Conservation (phyloP, 805 yeast genomes). For the Saccharomycopsis sp. region DNA sequence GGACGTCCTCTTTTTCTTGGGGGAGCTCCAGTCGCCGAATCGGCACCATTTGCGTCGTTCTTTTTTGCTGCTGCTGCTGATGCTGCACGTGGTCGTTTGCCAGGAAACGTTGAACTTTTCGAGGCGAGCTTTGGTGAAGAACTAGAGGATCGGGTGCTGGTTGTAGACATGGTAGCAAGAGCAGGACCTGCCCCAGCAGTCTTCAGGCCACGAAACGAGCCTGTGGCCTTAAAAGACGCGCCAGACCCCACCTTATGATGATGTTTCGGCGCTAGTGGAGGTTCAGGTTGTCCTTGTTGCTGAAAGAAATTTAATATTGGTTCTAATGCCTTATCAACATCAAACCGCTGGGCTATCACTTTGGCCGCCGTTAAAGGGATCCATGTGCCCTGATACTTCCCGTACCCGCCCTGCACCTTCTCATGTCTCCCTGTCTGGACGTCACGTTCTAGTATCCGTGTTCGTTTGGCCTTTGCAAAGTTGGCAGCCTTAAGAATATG, state of each 20-base stretch:
- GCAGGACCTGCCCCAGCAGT: slow-evolving; percentile 23
- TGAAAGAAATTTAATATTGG: slow-evolving; percentile 61
- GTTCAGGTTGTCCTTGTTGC: slow-evolving; percentile 43
- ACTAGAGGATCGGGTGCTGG: slow-evolving; percentile 9
- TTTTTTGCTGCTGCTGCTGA: slow-evolving; percentile 13
- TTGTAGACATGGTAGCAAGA: slow-evolving; percentile 12
- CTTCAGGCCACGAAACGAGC: slow-evolving; percentile 26
- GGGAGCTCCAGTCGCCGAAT: not conserved
- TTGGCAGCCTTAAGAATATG: slow-evolving; percentile 90
- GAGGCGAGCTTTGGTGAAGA: slow-evolving; percentile 8
- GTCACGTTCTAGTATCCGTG: slow-evolving; percentile 85
- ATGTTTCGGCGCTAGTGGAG: slow-evolving; percentile 60
- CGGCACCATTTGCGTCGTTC: not conserved
- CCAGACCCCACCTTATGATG: slow-evolving; percentile 34
- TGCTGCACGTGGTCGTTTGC: slow-evolving; percentile 18
- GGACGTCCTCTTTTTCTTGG: slow-evolving; percentile 27
- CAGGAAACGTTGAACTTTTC: slow-evolving; percentile 10
- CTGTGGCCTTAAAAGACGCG: slow-evolving; percentile 42
- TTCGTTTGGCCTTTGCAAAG: slow-evolving; percentile 89
- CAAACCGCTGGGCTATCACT: slow-evolving; percentile 57
- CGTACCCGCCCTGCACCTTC: slow-evolving; percentile 95
- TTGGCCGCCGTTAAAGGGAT: slow-evolving; percentile 76
- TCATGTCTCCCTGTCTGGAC: slow-evolving; percentile 89
- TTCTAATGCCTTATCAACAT: slow-evolving; percentile 52
- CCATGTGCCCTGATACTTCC: slow-evolving; percentile 97